These are phyloP conservation scores for Wallacemonas sp. DNA, from an alignment of 208 protist species.

Conservation along the genomic window DNA sequence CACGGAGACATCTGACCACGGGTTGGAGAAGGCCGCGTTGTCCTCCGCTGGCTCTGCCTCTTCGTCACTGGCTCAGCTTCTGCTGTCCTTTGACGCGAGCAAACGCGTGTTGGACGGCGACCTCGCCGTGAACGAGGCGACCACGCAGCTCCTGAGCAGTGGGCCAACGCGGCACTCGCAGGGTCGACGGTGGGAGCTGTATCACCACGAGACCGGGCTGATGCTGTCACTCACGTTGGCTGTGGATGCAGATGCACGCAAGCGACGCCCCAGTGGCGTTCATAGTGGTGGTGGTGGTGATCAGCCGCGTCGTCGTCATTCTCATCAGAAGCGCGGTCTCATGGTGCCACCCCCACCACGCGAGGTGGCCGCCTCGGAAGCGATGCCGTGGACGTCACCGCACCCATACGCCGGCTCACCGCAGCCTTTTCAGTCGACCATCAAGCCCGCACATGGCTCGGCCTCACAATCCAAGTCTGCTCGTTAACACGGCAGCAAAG, in stretches of 20 bases:
- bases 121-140: constrained; percentile 25
- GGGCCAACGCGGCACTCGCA: constrained; percentile 13
- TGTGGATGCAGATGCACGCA: neutral
- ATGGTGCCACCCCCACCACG: neutral
- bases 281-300: too few relatives aligned
- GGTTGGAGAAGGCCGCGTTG: too few relatives aligned
- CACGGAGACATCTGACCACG: too few relatives aligned
- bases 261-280: too few relatives aligned
- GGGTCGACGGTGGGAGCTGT: constrained; percentile 27
- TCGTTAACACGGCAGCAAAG: too few relatives aligned
- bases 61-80: constrained; percentile 17
- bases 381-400: neutral
- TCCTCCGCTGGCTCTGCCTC: neutral
- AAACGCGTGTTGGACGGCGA: constrained; percentile 21
- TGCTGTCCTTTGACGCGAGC: constrained; percentile 20
- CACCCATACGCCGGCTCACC: neutral
- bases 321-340: too few relatives aligned
- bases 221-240: constrained; percentile 11
- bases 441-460: neutral
- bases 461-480: too few relatives aligned
- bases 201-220: constrained; percentile 25
- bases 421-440: neutral
- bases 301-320: too few relatives aligned
- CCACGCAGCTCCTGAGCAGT: constrained; percentile 21
- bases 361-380: neutral